A percentile compares a stretch with the other conserved stretches of the same genome.
These are phyloP conservation scores for Puccinellia tenuiflora DNA, from an alignment of 176 grass and related monocot species.

Conservation along the genomic window DNA sequence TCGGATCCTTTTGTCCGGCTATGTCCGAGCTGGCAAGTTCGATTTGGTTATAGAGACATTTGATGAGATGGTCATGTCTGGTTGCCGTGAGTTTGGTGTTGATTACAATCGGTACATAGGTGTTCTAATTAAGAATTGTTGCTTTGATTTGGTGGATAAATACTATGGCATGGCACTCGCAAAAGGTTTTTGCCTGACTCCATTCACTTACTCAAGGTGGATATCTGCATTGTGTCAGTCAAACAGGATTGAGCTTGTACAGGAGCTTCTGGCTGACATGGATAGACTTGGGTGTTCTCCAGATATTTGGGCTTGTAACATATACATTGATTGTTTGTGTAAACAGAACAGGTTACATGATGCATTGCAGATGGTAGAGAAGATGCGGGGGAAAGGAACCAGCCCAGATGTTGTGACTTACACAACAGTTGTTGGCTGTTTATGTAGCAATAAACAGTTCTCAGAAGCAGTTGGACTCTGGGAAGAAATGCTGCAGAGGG, in stretches of 20 bases:
- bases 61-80: slow-evolving; percentile 59
- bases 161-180: slow-evolving; percentile 40
- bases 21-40: slow-evolving; percentile 36
- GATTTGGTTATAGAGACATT: slow-evolving; percentile 48
- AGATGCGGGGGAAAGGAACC: slow-evolving; percentile 39
- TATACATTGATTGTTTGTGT: slow-evolving; percentile 65
- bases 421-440: slow-evolving; percentile 44
- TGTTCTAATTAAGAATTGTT: slow-evolving; percentile 49
- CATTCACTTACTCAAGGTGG: slow-evolving; percentile 77
- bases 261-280: slow-evolving; percentile 61
- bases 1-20: slow-evolving; percentile 51
- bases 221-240: slow-evolving; percentile 55
- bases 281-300: slow-evolving; percentile 51
- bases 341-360: slow-evolving; percentile 48
- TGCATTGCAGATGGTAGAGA: slow-evolving; percentile 51
- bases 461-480: slow-evolving; percentile 51
- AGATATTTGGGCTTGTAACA: slow-evolving; percentile 76
- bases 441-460: slow-evolving; percentile 42
- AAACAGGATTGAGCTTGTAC: slow-evolving; percentile 45
- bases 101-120: slow-evolving; percentile 73
- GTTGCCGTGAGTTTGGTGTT: slow-evolving; percentile 59
- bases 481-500: slow-evolving; percentile 55
- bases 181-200: slow-evolving; percentile 56
- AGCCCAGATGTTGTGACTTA: slow-evolving; percentile 62
- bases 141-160: slow-evolving; percentile 65